phyloP scores from a whole-genome alignment of 768 basidiomycete species.

The Clavaria fumosa region DNA sequence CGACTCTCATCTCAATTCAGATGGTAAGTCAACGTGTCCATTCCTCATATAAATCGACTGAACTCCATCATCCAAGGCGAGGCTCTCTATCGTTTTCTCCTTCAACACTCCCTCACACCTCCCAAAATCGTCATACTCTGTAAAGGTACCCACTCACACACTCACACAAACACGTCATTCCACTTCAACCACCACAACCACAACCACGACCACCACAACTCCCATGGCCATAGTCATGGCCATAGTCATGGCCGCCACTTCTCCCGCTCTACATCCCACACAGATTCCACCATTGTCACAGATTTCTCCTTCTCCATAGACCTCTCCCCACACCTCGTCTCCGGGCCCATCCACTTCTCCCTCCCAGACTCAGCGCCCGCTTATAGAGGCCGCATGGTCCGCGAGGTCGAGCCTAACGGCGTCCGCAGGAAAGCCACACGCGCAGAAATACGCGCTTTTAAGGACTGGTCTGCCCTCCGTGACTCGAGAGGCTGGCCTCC shows the following conservation, averaged over 20 bases:
- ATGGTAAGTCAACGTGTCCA: constrained; percentile 24
- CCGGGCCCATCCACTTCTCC: constrained; percentile 37
- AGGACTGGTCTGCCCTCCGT: constrained; percentile 30
- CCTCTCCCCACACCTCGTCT: constrained; percentile 26
- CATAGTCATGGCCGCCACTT: constrained; percentile 21
- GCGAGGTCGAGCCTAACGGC: constrained; percentile 32
- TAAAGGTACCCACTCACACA: constrained; percentile 42
- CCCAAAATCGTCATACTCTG: constrained; percentile 34
- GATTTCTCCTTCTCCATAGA: constrained; percentile 63
- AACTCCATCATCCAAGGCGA: constrained; percentile 29
- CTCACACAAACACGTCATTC: constrained; percentile 31
- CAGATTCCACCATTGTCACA: constrained; percentile 38
- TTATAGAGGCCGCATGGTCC: constrained; percentile 47
- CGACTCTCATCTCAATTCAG: constrained; percentile 51
- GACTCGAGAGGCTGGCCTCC: constrained; percentile 33
- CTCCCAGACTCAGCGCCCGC: constrained; percentile 47
- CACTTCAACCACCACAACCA: too few species aligned
- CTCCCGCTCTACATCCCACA: constrained; percentile 33
- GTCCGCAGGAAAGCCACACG: constrained; percentile 25
- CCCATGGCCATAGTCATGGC: too few species aligned
- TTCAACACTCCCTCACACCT: constrained; percentile 32
- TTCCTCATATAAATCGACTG: constrained; percentile 2
- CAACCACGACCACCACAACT: too few species aligned
- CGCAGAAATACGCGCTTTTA: constrained; percentile 26
- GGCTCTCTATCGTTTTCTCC: constrained; percentile 59